These are phyloP conservation scores for Malus hybrid DNA, from an alignment of 331 rosid genomes.

Conservation along the genomic window DNA sequence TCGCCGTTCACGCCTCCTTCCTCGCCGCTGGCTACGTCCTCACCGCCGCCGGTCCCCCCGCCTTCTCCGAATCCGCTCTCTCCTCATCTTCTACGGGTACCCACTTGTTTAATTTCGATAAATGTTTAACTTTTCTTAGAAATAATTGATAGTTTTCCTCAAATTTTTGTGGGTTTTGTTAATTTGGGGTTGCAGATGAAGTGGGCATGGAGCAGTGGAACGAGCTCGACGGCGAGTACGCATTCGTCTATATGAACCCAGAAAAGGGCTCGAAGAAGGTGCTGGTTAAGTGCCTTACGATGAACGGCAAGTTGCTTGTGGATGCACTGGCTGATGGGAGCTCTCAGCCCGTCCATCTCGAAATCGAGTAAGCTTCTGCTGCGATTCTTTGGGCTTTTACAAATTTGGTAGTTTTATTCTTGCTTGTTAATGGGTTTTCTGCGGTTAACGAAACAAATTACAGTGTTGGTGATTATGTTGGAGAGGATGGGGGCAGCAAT, in stretches of 20 bases:
- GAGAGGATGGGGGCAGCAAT: constrained; percentile 50
- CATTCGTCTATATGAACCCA: constrained; percentile 57
- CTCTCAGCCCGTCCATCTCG: constrained; percentile 54
- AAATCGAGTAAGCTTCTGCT: constrained; percentile 40
- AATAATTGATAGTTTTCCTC: neutral
- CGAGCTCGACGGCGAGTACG: constrained; percentile 71
- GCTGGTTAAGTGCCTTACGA: constrained; percentile 71
- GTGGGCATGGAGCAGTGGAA: constrained; percentile 76
- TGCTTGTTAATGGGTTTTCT: neutral
- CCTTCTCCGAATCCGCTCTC: constrained; percentile 46
- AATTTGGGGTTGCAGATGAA: constrained; percentile 48
- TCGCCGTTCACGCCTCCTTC: constrained; percentile 72
- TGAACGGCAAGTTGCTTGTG: constrained; percentile 56
- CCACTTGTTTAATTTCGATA: neutral
- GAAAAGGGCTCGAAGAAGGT: constrained; percentile 61
- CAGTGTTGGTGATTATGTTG: constrained; percentile 69
- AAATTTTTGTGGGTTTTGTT: neutral
- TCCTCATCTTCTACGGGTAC: constrained; percentile 53
- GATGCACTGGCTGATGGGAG: constrained; percentile 51
- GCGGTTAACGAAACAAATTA: neutral
- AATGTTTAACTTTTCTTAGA: neutral
- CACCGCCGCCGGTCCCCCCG: constrained; percentile 60
- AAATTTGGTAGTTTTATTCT: neutral
- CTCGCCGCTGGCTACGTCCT: constrained; percentile 60
- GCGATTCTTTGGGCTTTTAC: neutral